Evolutionary conservation across 176 grass and related monocot species (phyloP), one percentile per base, ranked within the genome.

Genomic region (Lolium perenne): DNA sequence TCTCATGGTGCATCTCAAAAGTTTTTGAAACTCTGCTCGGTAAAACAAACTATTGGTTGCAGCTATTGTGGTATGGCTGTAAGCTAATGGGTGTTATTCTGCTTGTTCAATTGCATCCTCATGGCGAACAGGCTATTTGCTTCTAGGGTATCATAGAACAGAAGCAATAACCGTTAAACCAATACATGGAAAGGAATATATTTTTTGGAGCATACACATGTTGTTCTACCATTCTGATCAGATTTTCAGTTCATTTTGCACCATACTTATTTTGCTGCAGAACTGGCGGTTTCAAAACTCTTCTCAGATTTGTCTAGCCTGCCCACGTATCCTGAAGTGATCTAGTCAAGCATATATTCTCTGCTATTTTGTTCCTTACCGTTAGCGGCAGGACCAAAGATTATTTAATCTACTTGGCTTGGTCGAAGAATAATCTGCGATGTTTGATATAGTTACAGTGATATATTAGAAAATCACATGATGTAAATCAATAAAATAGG

Each of bases 1-100:
- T 76, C 25, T 56, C 49, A 55, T 54, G 48, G 25, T 12, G 49
- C 51, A 29, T 26, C 8, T 76, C 15, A 29, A 55, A 20, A 25
- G 17, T 55, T 54, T 54, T 55, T 1, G 14, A 76, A 53, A 38
- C 50, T 55, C 26, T 11, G 50, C 26, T 38, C 49, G 9, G 8
- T 38, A 54, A 76, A 54, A 76, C 23, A 35, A 55, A 50, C 25
- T 55, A 55, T 38, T 55, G 26, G 74, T 38, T 55, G 49, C 49
- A 76, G 49, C 50, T 76, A 54, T 76, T 55, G 49, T 76, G 49
- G 8, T 76, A 55, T 76, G 23, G 20, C 73, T 54, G 48, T 76
- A 76, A 76, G 73, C 47, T 76, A 76, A 76, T 76, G 26, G 70
- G 73, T 76, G 73, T 76, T 75, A 16, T 51, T 76, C 32, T 75